Conservation (phyloP, 306 rosid genomes). For the Castanea crenata region DNA sequence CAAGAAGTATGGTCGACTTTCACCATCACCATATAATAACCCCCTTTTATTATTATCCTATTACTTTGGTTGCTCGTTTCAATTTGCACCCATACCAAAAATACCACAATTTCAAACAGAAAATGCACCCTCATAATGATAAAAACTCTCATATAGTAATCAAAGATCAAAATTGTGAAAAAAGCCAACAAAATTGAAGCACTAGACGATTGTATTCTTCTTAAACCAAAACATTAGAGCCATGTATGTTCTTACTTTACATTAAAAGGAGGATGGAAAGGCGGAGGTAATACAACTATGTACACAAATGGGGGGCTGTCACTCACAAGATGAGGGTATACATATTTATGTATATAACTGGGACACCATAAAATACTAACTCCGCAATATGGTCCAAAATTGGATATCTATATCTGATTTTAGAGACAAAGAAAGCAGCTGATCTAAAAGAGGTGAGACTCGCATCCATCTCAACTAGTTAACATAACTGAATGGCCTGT, state of each 20-base stretch:
- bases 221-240: slow-evolving; percentile 23
- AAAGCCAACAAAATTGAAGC: background rate
- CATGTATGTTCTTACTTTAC: slow-evolving; percentile 44
- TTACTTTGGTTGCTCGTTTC: background rate
- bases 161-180: background rate
- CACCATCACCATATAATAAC: background rate
- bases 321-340: slow-evolving; percentile 31
- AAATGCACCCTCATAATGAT: background rate
- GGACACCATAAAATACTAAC: slow-evolving; percentile 31
- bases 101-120: background rate
- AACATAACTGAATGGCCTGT: slow-evolving; percentile 37
- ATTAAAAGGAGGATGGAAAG: slow-evolving; percentile 25
- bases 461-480: slow-evolving; percentile 33
- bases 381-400: slow-evolving; percentile 51
- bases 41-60: background rate
- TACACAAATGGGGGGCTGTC: slow-evolving; percentile 39
- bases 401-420: slow-evolving; percentile 44
- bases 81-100: background rate
- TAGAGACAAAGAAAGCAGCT: slow-evolving; percentile 6
- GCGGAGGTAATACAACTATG: slow-evolving; percentile 27
- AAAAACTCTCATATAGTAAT: background rate
- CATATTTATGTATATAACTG: slow-evolving; percentile 23
- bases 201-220: slow-evolving; percentile 24
- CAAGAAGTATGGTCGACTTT: background rate
- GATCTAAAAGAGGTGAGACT: slow-evolving; percentile 25